These are phyloP conservation scores for Coemansia sp. DNA, from an alignment of 192 early-diverging fungal species.

Conservation along the genomic window DNA sequence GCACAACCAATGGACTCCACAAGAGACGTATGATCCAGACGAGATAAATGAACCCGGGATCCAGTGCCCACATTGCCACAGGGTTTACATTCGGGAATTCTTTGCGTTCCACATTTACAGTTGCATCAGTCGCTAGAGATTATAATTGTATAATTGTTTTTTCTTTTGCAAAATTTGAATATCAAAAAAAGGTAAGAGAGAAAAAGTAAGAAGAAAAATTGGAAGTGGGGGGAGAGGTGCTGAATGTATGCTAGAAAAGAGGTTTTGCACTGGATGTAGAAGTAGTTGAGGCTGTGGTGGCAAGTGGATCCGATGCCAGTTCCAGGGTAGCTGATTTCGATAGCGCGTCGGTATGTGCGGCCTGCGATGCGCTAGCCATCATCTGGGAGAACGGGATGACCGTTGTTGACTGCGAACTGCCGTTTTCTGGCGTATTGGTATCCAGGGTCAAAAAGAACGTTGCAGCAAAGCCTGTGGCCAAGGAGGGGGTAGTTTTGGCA, in stretches of 20 bases:
- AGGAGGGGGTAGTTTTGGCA: neutral
- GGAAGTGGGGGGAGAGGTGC: too few relatives aligned
- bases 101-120: too few relatives aligned
- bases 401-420: slow-evolving; percentile 17
- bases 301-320: slow-evolving; percentile 11
- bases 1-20: too few relatives aligned
- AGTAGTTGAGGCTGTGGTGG: neutral
- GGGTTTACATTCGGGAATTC: too few relatives aligned
- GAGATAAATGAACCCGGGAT: too few relatives aligned
- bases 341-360: neutral
- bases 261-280: neutral
- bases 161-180: too few relatives aligned
- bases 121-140: too few relatives aligned
- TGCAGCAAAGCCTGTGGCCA: slow-evolving; percentile 28
- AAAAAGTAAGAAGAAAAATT: neutral
- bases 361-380: slow-evolving; percentile 18
- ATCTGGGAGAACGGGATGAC: slow-evolving; percentile 39
- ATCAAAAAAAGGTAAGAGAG: too few relatives aligned
- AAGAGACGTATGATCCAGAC: too few relatives aligned
- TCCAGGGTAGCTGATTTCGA: neutral
- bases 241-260: neutral
- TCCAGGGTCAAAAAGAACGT: slow-evolving; percentile 46
- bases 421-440: slow-evolving; percentile 8
- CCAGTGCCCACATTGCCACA: too few relatives aligned
- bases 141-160: too few relatives aligned